Evolutionary conservation across 2,329 filamentous ascomycete genomes (phyloP).

Genomic region (Geosmithia morbida): DNA sequence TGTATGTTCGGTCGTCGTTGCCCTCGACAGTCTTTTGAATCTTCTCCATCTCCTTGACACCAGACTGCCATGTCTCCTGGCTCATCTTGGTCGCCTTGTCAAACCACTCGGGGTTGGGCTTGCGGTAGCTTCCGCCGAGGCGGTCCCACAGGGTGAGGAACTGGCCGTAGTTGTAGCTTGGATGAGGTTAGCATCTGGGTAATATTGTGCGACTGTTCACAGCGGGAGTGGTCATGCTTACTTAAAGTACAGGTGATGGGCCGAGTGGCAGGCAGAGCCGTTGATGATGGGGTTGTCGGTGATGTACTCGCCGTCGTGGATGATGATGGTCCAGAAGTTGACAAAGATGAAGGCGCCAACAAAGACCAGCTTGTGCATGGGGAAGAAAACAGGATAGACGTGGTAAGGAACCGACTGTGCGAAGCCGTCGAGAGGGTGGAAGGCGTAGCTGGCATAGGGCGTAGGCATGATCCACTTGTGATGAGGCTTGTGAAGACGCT

Average conservation of each 20-base stretch:
- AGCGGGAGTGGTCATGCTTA: background rate
- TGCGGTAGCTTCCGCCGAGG: constrained; percentile 56
- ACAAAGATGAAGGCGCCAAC: constrained; percentile 26
- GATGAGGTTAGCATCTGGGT: background rate
- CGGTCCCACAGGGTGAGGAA: constrained; percentile 67
- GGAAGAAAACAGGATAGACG: constrained; percentile 27
- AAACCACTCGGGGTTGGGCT: constrained; percentile 61
- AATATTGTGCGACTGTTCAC: background rate
- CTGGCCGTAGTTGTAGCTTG: constrained; percentile 55
- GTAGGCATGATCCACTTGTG: constrained; percentile 34
- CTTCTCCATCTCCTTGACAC: constrained; percentile 46
- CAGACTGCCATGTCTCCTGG: constrained; percentile 48
- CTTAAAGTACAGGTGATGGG: constrained; percentile 33
- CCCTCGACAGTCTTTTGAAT: constrained; percentile 35
- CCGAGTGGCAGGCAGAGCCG: constrained; percentile 30
- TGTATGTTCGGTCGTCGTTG: constrained; percentile 8
- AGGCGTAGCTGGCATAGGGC: constrained; percentile 29
- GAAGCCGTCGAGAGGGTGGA: constrained; percentile 30
- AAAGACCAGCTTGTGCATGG: constrained; percentile 29
- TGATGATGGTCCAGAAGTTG: constrained; percentile 33
- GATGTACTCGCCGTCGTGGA: constrained; percentile 34
- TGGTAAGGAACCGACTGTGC: constrained; percentile 31
- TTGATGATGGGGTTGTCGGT: constrained; percentile 31
- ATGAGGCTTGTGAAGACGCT: constrained; percentile 31
- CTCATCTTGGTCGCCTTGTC: constrained; percentile 56